A percentile compares a stretch with the other conserved stretches of the same genome.
Evolutionary conservation across 108 stramenopile species (phyloP).

Genomic region (Conticribra guillardii): DNA sequence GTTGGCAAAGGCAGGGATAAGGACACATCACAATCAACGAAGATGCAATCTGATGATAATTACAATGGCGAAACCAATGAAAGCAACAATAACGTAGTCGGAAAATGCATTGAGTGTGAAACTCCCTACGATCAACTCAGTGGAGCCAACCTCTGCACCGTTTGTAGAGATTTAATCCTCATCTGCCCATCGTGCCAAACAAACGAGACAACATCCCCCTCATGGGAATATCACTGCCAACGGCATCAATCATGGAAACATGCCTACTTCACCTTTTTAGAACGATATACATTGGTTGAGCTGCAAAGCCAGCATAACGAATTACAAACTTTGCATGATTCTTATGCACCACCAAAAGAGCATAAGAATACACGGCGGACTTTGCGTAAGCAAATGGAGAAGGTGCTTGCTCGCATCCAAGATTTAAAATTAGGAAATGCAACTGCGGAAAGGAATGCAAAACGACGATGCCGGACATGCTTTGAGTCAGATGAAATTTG

Average conservation of each 20-base stretch:
- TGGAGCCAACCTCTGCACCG: conserved; percentile 75
- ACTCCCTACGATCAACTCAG: conserved; percentile 63
- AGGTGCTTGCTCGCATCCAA: conserved; percentile 51
- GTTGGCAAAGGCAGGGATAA: conserved; percentile 1
- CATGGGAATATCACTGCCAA: conserved; percentile 76
- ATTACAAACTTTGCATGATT: conserved; percentile 50
- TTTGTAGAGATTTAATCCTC: conserved; percentile 76
- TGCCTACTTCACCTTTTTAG: conserved; percentile 80
- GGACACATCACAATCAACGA: no score
- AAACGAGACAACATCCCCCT: conserved; percentile 17
- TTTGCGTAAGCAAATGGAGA: conserved; percentile 65
- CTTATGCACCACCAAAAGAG: conserved; percentile 26
- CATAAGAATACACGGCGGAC: conserved; percentile 72
- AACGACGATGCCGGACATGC: conserved; percentile 70
- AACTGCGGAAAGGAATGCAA: conserved; percentile 48
- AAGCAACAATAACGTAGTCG: conserved; percentile 44
- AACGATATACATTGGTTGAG: conserved; percentile 55
- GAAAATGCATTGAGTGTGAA: conserved; percentile 68
- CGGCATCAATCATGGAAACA: conserved; percentile 70
- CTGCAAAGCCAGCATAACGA: conserved; percentile 44
- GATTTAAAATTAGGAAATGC: conserved; percentile 37
- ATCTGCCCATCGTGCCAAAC: conserved; percentile 61
- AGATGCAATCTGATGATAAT: no score
- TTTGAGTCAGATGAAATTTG: conserved; percentile 59
- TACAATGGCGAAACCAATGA: background rate